Evolutionary conservation across 495 filamentous ascomycete genomes (phyloP).

Genomic region (Rusavskia elegans): DNA sequence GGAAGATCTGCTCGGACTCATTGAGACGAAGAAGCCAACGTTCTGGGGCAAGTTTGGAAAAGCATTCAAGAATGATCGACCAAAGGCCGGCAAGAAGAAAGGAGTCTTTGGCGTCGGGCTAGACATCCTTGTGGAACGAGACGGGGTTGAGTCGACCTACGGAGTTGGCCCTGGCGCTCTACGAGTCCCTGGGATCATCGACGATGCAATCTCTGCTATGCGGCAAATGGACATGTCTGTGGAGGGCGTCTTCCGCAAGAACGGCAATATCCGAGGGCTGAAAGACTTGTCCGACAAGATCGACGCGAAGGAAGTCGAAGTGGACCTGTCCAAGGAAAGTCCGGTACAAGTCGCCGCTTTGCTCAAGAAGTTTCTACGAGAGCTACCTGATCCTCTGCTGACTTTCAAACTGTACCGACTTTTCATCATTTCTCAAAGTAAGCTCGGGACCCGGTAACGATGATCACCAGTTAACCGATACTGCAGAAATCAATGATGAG

Average conservation of each 20-base stretch:
- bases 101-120: slow-evolving; percentile 76
- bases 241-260: slow-evolving; percentile 98
- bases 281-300: slow-evolving; percentile 70
- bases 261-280: slow-evolving; percentile 86
- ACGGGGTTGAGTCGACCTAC: slow-evolving; percentile 89
- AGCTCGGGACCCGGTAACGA: slow-evolving; percentile 13
- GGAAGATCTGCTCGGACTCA: slow-evolving; percentile 86
- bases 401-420: slow-evolving; percentile 89
- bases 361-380: slow-evolving; percentile 86
- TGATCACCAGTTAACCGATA: slow-evolving; percentile 14
- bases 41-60: slow-evolving; percentile 98
- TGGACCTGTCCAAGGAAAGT: slow-evolving; percentile 68
- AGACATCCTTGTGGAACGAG: slow-evolving; percentile 76
- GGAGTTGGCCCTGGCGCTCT: slow-evolving; percentile 86
- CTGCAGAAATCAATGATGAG: slow-evolving; percentile 60
- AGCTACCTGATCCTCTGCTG: slow-evolving; percentile 86
- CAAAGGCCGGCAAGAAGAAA: slow-evolving; percentile 75
- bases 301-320: slow-evolving; percentile 66
- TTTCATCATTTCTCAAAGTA: slow-evolving; percentile 78
- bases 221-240: slow-evolving; percentile 98
- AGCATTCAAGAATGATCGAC: slow-evolving; percentile 74
- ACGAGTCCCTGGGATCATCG: slow-evolving; percentile 73
- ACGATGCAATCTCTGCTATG: slow-evolving; percentile 87
- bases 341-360: slow-evolving; percentile 90
- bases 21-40: slow-evolving; percentile 81